Evolutionary conservation across 148 eudicot genomes (phyloP).

Genomic region (Rhododendron griersonianum): DNA sequence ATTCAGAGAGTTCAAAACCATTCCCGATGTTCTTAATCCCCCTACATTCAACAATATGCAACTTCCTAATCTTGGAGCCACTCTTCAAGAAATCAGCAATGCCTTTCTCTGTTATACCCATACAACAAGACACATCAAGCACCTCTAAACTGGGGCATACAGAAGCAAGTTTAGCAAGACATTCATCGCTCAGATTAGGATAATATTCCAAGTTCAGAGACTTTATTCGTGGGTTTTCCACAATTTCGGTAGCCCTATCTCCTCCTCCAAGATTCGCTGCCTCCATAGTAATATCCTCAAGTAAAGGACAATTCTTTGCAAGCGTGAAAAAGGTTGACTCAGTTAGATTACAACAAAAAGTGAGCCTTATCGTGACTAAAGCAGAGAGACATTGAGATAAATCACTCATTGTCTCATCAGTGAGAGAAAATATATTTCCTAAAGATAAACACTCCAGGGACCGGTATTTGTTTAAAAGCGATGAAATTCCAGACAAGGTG

Average conservation of each 20-base stretch:
- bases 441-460: constrained; percentile 42
- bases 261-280: constrained; percentile 33
- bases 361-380: constrained; percentile 40
- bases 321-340: constrained; percentile 30
- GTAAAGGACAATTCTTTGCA: constrained; percentile 37
- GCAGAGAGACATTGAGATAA: constrained; percentile 33
- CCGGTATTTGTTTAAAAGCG: constrained; percentile 28
- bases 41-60: constrained; percentile 43
- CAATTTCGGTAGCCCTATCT: constrained; percentile 18
- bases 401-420: constrained; percentile 30
- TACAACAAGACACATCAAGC: constrained; percentile 47
- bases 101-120: constrained; percentile 38
- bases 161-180: constrained; percentile 37
- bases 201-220: constrained; percentile 33
- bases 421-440: constrained; percentile 29
- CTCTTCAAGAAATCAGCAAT: constrained; percentile 36
- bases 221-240: constrained; percentile 27
- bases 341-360: constrained; percentile 33
- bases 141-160: constrained; percentile 56
- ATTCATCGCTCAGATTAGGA: constrained; percentile 35
- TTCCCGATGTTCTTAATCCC: constrained; percentile 42
- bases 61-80: constrained; percentile 35
- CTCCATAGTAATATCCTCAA: constrained; percentile 46
- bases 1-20: constrained; percentile 38
- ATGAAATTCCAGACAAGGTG: constrained; percentile 33